Evolutionary conservation across 2,329 filamentous ascomycete genomes (phyloP), one percentile per base, ranked within the genome.

Genomic region (Davidsoniella eucalypti): DNA sequence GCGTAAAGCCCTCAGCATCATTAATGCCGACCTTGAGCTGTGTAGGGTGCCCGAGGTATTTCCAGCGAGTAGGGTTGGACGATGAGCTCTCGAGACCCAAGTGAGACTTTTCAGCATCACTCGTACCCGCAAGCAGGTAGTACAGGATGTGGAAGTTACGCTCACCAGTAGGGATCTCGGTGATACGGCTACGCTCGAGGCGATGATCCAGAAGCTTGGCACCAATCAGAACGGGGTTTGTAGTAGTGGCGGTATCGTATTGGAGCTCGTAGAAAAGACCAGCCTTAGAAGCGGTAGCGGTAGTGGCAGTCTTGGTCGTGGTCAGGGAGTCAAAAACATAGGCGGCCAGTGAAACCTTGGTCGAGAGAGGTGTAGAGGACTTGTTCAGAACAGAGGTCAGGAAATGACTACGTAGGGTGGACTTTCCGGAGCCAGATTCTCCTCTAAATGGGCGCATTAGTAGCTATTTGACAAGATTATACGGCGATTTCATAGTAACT

Each of bases 1-100:
- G 82, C 61, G 94, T 86, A 65, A 98, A 98, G 4, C 90, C 92
- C 60, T 95, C 88, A 1, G 82, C 74, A 61, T 98, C 92, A 60
- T 98, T 95, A 62, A 98, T 88, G 52, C 92, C 92, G 25, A 96
- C 87, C 64, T 94, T 96, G 56, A 98, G 74, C 65, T 98, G 92
- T 0, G 90, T 95, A 1, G 90, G 92, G 58, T 98, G 92, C 2
- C 92, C 92, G 3, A 98, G 75, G 61, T 94, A 98, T 62, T 87
- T 84, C 92, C 92, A 98, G 65, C 92, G 75, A 67, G 87, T 93
- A 59, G 82, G 78, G 3, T 70, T 62, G 5, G 64, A 66, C 5
- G 67, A 62, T 2, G 70, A 63, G 18, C 68, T 67, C 25, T 80
- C 75, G 18, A 80, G 69, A 10, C 77, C 75, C 4, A 98, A 69